Evolutionary conservation across 257 asterid genomes (phyloP).

Genomic region (Gentiana macrophylla): DNA sequence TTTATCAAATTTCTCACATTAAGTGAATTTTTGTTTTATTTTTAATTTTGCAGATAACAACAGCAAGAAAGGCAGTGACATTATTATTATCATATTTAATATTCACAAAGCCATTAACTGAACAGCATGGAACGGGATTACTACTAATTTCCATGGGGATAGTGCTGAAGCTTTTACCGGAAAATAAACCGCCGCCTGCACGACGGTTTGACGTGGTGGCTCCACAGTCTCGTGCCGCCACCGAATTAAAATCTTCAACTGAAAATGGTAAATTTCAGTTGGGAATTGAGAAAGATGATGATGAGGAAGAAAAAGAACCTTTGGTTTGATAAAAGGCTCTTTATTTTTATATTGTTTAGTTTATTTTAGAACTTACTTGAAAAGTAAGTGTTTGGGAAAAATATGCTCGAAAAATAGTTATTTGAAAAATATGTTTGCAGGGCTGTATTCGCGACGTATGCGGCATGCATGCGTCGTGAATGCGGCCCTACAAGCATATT

Average conservation of each 20-base stretch:
- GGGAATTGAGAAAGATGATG: constrained; percentile 45
- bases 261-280: constrained; percentile 25
- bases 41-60: constrained; percentile 48
- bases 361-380: too few species aligned
- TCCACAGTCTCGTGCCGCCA: constrained; percentile 15
- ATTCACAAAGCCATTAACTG: constrained; percentile 84
- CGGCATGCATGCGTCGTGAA: too few species aligned
- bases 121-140: constrained; percentile 70
- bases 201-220: constrained; percentile 10
- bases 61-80: constrained; percentile 91
- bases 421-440: too few species aligned
- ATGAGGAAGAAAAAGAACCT: constrained; percentile 56
- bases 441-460: too few species aligned
- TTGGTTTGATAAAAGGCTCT: constrained; percentile 35
- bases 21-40: not conserved
- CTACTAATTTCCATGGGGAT: constrained; percentile 73
- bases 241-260: constrained; percentile 7
- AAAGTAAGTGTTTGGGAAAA: too few species aligned
- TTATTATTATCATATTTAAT: constrained; percentile 69
- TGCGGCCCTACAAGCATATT: too few species aligned
- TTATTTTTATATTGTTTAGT: not conserved
- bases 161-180: constrained; percentile 74
- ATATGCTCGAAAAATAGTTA: too few species aligned
- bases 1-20: too few species aligned
- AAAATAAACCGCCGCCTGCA: constrained; percentile 33